Conservation (phyloP, 331 rosid species). For the Stylosanthes scabra region DNA sequence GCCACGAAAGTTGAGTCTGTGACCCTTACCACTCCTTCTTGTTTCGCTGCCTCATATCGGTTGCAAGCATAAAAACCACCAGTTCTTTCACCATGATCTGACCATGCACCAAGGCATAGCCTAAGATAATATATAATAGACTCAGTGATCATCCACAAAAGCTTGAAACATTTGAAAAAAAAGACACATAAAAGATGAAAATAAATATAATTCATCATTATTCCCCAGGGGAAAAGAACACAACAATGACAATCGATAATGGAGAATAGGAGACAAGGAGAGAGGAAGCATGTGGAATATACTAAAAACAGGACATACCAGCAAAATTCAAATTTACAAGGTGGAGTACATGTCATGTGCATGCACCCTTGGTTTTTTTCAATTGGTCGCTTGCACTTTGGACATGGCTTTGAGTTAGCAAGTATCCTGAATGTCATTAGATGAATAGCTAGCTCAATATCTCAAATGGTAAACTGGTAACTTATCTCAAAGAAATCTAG, state of each 20-base stretch:
- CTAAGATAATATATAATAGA: no score
- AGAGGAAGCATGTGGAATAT: neutral
- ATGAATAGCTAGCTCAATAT: conserved; percentile 31
- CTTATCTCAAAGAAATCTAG: conserved; percentile 13
- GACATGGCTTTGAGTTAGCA: conserved; percentile 91
- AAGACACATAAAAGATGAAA: no score
- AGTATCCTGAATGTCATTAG: conserved; percentile 66
- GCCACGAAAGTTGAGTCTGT: conserved; percentile 17
- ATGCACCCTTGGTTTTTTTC: conserved; percentile 91
- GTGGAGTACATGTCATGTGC: conserved; percentile 93
- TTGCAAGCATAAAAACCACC: conserved; percentile 92
- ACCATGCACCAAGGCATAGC: conserved; percentile 87
- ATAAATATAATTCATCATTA: neutral
- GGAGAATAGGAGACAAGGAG: neutral
- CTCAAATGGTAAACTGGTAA: conserved; percentile 2
- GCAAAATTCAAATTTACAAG: conserved; percentile 91
- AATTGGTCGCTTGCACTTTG: conserved; percentile 89
- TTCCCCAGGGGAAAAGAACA: neutral
- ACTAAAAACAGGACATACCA: conserved; percentile 53
- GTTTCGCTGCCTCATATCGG: conserved; percentile 79
- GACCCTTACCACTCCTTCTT: conserved; percentile 81
- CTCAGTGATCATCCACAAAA: no score
- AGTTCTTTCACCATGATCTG: conserved; percentile 82
- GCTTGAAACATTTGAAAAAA: no score
- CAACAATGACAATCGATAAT: neutral